Percentiles rank a stretch among this genome's conserved stretches.
These are phyloP conservation scores for Pluteus cervinus DNA, from an alignment of 768 basidiomycete genomes.

Conservation along the genomic window DNA sequence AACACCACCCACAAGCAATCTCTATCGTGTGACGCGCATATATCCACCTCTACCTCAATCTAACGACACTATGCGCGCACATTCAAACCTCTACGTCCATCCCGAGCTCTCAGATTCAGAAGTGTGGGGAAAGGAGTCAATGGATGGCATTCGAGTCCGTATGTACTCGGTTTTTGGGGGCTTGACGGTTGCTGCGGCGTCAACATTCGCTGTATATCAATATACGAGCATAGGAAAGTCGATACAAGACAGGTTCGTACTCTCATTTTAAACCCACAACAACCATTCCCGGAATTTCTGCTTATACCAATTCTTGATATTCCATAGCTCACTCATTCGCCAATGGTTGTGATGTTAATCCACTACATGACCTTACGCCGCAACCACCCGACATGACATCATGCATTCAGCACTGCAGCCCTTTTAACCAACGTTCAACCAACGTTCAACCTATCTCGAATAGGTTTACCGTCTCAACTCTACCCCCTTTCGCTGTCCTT, in stretches of 20 bases:
- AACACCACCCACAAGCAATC: neutral
- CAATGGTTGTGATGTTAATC: slow-evolving; percentile 7
- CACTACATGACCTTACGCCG: neutral
- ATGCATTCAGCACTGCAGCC: no score
- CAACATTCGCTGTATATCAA: slow-evolving; percentile 25
- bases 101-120: slow-evolving; percentile 33
- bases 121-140: slow-evolving; percentile 27
- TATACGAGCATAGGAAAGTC: slow-evolving; percentile 21
- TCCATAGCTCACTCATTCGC: slow-evolving; percentile 8
- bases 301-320: no score
- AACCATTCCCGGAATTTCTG: no score
- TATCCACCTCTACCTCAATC: no score
- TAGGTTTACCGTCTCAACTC: no score
- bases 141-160: slow-evolving; percentile 13
- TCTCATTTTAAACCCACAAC: no score
- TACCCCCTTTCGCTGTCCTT: no score
- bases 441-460: no score
- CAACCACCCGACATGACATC: neutral
- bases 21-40: no score
- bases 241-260: slow-evolving; percentile 22
- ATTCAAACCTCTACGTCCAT: slow-evolving; percentile 29
- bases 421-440: no score
- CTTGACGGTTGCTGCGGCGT: slow-evolving; percentile 24
- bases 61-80: slow-evolving; percentile 29
- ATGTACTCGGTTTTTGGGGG: slow-evolving; percentile 23